phyloP scores from a whole-genome alignment of 768 basidiomycete species.

The Kwoniella europaea region DNA sequence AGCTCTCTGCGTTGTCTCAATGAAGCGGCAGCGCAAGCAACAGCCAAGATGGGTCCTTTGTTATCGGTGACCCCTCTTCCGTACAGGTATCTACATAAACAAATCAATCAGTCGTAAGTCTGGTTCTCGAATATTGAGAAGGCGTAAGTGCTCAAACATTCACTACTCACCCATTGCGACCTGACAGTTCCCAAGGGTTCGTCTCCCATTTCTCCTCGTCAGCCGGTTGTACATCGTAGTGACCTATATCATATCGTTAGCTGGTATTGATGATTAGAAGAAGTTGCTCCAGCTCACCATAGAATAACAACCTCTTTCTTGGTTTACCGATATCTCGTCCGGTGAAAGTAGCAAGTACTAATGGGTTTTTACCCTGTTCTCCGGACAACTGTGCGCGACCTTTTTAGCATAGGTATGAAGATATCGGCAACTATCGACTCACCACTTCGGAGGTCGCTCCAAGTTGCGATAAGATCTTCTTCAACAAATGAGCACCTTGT shows the following conservation, averaged over 20 bases:
- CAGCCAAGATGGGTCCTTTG: conserved; percentile 92
- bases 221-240: conserved; percentile 96
- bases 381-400: conserved; percentile 68
- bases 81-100: conserved; percentile 50
- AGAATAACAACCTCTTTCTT: conserved; percentile 74
- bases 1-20: conserved; percentile 74
- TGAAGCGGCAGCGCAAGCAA: conserved; percentile 85
- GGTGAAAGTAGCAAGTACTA: conserved; percentile 85
- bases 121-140: neutral
- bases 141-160: too few species aligned
- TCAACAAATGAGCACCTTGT: conserved; percentile 90
- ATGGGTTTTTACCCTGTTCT: conserved; percentile 76
- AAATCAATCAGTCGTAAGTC: neutral
- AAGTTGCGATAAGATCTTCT: conserved; percentile 82
- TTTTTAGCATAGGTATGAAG: neutral
- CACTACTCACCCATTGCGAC: conserved; percentile 76
- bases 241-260: conserved; percentile 59
- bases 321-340: conserved; percentile 72
- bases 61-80: conserved; percentile 78
- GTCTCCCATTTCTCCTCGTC: conserved; percentile 75
- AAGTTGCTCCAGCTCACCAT: conserved; percentile 65
- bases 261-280: too few species aligned
- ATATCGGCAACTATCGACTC: conserved; percentile 36
- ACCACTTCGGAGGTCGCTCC: conserved; percentile 82
- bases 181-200: conserved; percentile 80